Percentiles rank a stretch among this genome's conserved stretches.
phyloP scores from a whole-genome alignment of 345 rosid species.

The Populus pruinosa region DNA sequence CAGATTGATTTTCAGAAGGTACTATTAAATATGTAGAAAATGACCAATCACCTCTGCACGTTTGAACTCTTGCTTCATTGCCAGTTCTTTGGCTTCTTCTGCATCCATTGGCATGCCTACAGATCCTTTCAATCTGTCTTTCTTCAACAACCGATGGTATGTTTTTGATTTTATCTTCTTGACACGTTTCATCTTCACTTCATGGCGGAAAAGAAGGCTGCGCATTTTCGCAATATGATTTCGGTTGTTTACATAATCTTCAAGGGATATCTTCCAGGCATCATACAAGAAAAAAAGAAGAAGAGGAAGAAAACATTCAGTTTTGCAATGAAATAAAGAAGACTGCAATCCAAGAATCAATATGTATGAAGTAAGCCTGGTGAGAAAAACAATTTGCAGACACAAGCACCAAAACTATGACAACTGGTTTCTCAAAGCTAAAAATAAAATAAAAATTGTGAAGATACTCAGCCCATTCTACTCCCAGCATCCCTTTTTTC shows the following conservation, averaged over 20 bases:
- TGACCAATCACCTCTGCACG: slow-evolving; percentile 69
- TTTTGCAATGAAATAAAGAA: neutral
- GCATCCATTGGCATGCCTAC: slow-evolving; percentile 62
- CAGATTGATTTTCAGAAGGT: neutral
- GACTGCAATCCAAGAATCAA: neutral
- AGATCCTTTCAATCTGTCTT: slow-evolving; percentile 52
- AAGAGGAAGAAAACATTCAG: slow-evolving; percentile 6
- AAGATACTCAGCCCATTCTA: neutral
- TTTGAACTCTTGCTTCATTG: slow-evolving; percentile 65
- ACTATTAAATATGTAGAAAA: neutral
- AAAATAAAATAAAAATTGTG: no score
- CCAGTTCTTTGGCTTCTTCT: slow-evolving; percentile 77
- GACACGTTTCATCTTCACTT: slow-evolving; percentile 69
- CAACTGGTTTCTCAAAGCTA: neutral
- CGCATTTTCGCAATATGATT: slow-evolving; percentile 79
- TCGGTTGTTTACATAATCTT: slow-evolving; percentile 59
- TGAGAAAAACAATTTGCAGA: neutral
- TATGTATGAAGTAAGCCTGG: neutral
- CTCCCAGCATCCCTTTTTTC: neutral
- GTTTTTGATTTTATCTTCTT: slow-evolving; percentile 93
- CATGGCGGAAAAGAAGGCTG: slow-evolving; percentile 84
- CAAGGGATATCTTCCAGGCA: slow-evolving; percentile 60
- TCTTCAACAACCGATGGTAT: slow-evolving; percentile 68
- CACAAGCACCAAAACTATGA: neutral
- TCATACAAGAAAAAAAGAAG: slow-evolving; percentile 3